Percentiles rank a stretch among this genome's conserved stretches.
Evolutionary conservation across 257 asterid species (phyloP).

Genomic region (Gynochthodes officinalis): DNA sequence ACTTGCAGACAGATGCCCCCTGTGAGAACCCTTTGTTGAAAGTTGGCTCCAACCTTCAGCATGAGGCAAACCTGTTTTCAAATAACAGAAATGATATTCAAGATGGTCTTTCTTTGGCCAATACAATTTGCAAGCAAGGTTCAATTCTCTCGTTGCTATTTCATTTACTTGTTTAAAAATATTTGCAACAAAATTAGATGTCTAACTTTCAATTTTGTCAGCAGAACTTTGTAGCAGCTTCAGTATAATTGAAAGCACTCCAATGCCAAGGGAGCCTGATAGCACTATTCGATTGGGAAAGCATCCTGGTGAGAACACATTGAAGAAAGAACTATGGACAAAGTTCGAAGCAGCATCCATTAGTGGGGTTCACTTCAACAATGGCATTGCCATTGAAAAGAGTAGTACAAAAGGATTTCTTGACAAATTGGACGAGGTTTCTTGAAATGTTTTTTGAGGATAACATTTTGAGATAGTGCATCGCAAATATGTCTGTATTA

Average conservation of each 20-base stretch:
- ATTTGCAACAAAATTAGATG: neutral
- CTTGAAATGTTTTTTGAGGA: conserved; percentile 25
- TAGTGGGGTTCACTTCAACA: conserved; percentile 35
- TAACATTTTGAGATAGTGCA: neutral
- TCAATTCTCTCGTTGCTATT: conserved; percentile 7
- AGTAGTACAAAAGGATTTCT: conserved; percentile 57
- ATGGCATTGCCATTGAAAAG: conserved; percentile 23
- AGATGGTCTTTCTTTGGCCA: conserved; percentile 19
- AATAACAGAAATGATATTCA: conserved; percentile 19
- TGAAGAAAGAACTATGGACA: conserved; percentile 87
- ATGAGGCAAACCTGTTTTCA: conserved; percentile 11
- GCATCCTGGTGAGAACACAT: conserved; percentile 95
- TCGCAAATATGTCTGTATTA: neutral
- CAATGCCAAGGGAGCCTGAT: conserved; percentile 53
- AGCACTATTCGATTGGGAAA: conserved; percentile 46
- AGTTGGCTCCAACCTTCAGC: conserved; percentile 13
- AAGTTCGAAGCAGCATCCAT: conserved; percentile 81
- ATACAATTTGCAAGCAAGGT: conserved; percentile 34
- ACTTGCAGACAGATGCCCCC: conserved; percentile 17
- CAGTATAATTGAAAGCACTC: conserved; percentile 55
- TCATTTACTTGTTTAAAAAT: neutral
- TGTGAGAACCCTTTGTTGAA: conserved; percentile 24
- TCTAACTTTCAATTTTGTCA: neutral
- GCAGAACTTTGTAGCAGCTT: conserved; percentile 35
- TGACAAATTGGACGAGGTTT: conserved; percentile 72